Conservation (phyloP, 192 early-diverging fungal species). For the Piromyces finnis region DNA sequence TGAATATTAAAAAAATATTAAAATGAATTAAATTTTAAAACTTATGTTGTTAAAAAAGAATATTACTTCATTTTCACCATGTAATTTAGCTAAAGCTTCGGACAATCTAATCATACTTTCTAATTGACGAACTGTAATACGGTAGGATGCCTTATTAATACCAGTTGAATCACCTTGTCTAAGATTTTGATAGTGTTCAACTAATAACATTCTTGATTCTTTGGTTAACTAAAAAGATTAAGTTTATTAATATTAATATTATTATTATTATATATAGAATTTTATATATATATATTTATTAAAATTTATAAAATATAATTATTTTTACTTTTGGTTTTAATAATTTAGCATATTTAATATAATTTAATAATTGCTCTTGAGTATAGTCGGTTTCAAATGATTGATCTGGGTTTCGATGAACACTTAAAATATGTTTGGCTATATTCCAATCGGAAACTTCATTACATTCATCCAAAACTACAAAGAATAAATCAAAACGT, state of each 20-base stretch:
- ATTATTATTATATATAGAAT: too few species aligned
- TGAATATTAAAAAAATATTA: too few species aligned
- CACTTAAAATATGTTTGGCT: slow-evolving; percentile 76
- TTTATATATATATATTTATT: too few species aligned
- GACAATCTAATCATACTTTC: slow-evolving; percentile 91
- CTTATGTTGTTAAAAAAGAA: too few species aligned
- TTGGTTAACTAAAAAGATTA: slow-evolving; percentile 37
- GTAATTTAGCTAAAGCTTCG: slow-evolving; percentile 81
- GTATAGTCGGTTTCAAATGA: slow-evolving; percentile 54
- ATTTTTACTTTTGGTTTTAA: slow-evolving; percentile 55
- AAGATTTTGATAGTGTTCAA: slow-evolving; percentile 69
- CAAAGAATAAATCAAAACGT: slow-evolving; percentile 95
- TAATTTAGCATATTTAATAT: slow-evolving; percentile 75
- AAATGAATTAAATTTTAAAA: too few species aligned
- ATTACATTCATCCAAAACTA: slow-evolving; percentile 86
- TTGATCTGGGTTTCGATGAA: slow-evolving; percentile 52
- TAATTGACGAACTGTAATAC: slow-evolving; percentile 92
- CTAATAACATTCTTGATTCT: slow-evolving; percentile 58
- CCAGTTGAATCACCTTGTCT: slow-evolving; percentile 62
- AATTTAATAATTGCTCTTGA: slow-evolving; percentile 58
- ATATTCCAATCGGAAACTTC: slow-evolving; percentile 74
- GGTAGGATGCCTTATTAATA: slow-evolving; percentile 42
- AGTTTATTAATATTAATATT: too few species aligned
- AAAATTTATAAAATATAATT: too few species aligned
- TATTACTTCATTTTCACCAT: slow-evolving; percentile 44